Conservation (phyloP, 2,329 filamentous ascomycete genomes). For the Amphichorda felina region DNA sequence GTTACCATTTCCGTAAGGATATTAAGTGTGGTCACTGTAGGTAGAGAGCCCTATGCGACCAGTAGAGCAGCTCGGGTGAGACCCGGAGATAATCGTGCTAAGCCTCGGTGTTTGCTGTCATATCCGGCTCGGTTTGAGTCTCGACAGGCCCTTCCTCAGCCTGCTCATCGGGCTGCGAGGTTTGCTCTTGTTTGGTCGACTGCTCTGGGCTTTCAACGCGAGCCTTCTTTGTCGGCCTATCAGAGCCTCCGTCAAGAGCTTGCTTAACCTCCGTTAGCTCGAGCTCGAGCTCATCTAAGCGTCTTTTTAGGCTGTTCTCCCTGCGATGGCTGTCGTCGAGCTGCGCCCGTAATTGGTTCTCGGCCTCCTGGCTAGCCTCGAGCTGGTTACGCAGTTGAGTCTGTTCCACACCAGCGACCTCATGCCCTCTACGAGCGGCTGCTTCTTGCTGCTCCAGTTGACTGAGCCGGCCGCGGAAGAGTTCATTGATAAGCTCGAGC, state of each 20-base stretch:
- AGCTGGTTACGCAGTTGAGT: conserved; percentile 45
- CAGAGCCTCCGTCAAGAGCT: conserved; percentile 1
- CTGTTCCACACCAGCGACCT: conserved; percentile 43
- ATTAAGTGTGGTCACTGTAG: too few relatives aligned
- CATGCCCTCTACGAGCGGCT: conserved; percentile 48
- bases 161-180: not conserved
- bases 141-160: too few relatives aligned
- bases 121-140: too few relatives aligned
- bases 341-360: conserved; percentile 41
- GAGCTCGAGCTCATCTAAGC: conserved; percentile 67
- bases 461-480: conserved; percentile 64
- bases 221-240: conserved; percentile 6
- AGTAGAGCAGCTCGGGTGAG: too few relatives aligned
- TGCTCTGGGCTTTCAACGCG: not conserved
- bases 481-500: conserved; percentile 84
- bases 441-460: conserved; percentile 71
- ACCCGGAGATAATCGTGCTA: too few relatives aligned
- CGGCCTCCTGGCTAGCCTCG: conserved; percentile 26
- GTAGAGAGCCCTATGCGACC: too few relatives aligned
- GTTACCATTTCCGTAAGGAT: too few relatives aligned
- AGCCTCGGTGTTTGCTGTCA: too few relatives aligned
- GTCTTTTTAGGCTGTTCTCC: conserved; percentile 71
- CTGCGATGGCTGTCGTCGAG: conserved; percentile 67
- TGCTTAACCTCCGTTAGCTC: conserved; percentile 23
- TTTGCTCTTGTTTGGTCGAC: not conserved